Base-by-base conservation (phyloP, 345 rosid species). In the Theobroma cacao region DNA sequence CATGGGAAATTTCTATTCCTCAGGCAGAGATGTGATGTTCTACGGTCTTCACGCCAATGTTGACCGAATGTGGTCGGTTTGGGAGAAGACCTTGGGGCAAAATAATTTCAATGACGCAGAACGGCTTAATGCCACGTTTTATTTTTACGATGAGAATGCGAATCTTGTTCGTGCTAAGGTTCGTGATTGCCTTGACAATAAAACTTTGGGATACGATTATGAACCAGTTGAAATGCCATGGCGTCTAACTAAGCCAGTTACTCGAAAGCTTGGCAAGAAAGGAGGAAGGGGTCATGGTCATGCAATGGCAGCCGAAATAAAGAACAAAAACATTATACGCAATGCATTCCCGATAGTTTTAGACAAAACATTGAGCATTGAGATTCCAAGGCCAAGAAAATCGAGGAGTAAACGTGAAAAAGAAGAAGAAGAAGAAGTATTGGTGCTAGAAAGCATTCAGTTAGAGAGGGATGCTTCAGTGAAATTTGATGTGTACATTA, bases 1-100 rank as follows among this genome's bases (percentile, higher is more conserved):
- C 84, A 89, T 91, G 94, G 94, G 94, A 3, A 86, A 75, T 26
- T 84, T 91, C 81, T 87, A 89, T 80, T 87, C 94, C 0, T 88
- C 92, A 0, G 94, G 63, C 0, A 85, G 90, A 65, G 94, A 91
- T 62, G 92, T 92, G 0, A 56, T 91, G 50, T 91, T 91, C 78
- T 89, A 43, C 26, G 73, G 83, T 45, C 94, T 88, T 76, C 94
- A 91, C 56, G 55, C 85, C 7, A 91, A 91, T 11, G 75, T 87
- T 0, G 94, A 91, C 72, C 86, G 92, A 5, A 72, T 87, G 88
- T 89, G 92, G 94, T 59, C 79, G 12, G 1, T 91, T 15, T 91
- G 92, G 94, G 88, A 85, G 94, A 89, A 84, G 50, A 78, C 83
- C 1, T 65, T 91, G 26, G 78, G 59, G 28, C 52, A 89, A 56